Conservation (phyloP, 495 filamentous ascomycete genomes). For the Aspergillus carlsbadensis region DNA sequence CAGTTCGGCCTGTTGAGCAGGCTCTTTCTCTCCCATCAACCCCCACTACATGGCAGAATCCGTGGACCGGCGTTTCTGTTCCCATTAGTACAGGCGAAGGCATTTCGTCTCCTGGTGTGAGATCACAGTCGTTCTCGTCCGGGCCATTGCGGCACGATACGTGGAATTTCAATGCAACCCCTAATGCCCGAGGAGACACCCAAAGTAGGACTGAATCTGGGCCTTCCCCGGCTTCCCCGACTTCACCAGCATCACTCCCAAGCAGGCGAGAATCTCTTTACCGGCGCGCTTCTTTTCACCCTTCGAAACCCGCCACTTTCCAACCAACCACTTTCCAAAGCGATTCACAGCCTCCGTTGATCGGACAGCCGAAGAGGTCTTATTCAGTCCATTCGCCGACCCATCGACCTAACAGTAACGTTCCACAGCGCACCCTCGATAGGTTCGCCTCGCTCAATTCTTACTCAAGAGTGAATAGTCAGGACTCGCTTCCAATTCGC, state of each 20-base stretch:
- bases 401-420: constrained; percentile 25
- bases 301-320: constrained; percentile 22
- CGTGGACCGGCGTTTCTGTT: constrained; percentile 16
- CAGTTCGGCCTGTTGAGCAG: constrained; percentile 9
- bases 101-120: neutral
- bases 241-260: constrained; percentile 3
- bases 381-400: constrained; percentile 33
- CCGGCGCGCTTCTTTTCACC: constrained; percentile 18
- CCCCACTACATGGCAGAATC: constrained; percentile 17
- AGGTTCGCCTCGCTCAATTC: constrained; percentile 38
- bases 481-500: constrained; percentile 44
- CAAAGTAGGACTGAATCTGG: constrained; percentile 5
- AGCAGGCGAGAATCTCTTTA: constrained; percentile 12
- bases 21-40: constrained; percentile 11
- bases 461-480: constrained; percentile 37
- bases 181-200: neutral
- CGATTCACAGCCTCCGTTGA: constrained; percentile 15
- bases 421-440: constrained; percentile 26
- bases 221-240: constrained; percentile 2
- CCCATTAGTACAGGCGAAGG: constrained; percentile 8
- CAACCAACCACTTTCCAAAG: constrained; percentile 23
- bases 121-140: constrained; percentile 21
- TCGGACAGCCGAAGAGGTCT: constrained; percentile 28
- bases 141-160: constrained; percentile 10
- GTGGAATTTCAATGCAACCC: neutral